A percentile compares a stretch with the other conserved stretches of the same genome.
Conservation (phyloP, 352 stramenopile species). For the Phytophthora citrophthora region DNA sequence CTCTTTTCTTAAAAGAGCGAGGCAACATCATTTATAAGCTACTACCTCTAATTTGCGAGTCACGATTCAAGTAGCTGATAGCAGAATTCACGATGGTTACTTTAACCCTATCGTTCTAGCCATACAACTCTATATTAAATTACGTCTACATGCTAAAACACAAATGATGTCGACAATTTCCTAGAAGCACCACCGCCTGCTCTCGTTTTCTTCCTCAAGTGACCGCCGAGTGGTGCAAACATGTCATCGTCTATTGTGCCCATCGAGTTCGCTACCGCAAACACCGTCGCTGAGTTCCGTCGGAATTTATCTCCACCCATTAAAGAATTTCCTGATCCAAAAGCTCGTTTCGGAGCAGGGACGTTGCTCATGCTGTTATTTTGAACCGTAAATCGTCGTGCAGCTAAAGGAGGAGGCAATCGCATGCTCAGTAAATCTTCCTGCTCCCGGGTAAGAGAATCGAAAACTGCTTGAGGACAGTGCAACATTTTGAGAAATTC, state of each 20-base stretch:
- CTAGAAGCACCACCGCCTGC: slow-evolving; percentile 23
- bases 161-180: slow-evolving; percentile 51
- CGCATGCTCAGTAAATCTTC: slow-evolving; percentile 51
- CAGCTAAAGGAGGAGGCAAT: slow-evolving; percentile 5
- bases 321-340: slow-evolving; percentile 11
- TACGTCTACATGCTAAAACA: slow-evolving; percentile 33
- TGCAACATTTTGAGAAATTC: slow-evolving; percentile 53
- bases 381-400: slow-evolving; percentile 15
- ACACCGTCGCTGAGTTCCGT: slow-evolving; percentile 33
- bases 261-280: slow-evolving; percentile 35
- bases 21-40: no score
- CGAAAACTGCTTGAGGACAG: slow-evolving; percentile 52
- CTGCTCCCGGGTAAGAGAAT: slow-evolving; percentile 46
- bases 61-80: no score
- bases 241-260: slow-evolving; percentile 17
- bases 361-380: slow-evolving; percentile 7
- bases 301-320: slow-evolving; percentile 7
- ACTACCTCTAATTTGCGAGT: background rate
- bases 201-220: slow-evolving; percentile 31
- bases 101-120: no score
- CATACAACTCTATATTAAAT: no score
- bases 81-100: no score
- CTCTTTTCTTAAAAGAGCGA: background rate
- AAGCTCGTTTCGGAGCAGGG: slow-evolving; percentile 27
- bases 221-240: slow-evolving; percentile 16